These are phyloP conservation scores for Aegle marmelos DNA, from an alignment of 345 rosid genomes.

Conservation along the genomic window DNA sequence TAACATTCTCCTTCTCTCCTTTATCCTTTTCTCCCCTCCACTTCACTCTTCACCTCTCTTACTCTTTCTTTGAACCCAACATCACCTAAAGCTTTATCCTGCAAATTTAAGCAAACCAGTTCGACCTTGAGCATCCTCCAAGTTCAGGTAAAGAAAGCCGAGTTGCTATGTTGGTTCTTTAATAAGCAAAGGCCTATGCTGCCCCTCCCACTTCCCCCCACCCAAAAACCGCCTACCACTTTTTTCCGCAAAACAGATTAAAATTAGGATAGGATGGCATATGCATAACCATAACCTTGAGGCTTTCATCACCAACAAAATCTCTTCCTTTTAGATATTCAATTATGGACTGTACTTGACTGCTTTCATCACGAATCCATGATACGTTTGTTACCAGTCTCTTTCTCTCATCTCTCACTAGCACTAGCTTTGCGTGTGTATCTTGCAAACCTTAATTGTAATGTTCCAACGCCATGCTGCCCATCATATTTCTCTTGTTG, in stretches of 20 bases:
- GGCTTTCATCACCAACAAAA: neutral
- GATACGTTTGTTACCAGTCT: neutral
- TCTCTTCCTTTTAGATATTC: neutral
- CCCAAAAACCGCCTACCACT: neutral
- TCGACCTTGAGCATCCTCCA: neutral
- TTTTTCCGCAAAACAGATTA: neutral
- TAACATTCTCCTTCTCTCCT: fast-evolving
- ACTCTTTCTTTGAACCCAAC: too few relatives aligned
- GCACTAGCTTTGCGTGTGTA: neutral
- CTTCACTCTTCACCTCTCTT: too few relatives aligned
- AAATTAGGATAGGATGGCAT: neutral
- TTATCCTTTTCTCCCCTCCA: too few relatives aligned
- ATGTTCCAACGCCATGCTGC: neutral
- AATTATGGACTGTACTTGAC: neutral
- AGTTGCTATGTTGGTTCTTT: neutral
- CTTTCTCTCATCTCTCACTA: neutral
- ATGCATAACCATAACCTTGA: neutral
- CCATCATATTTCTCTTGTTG: neutral
- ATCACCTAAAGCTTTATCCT: neutral
- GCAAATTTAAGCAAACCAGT: neutral
- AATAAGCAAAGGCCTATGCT: neutral
- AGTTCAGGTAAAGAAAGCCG: neutral
- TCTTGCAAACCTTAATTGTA: neutral
- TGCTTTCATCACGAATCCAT: neutral
- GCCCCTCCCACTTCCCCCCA: too few relatives aligned